Conservation (phyloP, 768 basidiomycete species). For the Boletus speciosus region DNA sequence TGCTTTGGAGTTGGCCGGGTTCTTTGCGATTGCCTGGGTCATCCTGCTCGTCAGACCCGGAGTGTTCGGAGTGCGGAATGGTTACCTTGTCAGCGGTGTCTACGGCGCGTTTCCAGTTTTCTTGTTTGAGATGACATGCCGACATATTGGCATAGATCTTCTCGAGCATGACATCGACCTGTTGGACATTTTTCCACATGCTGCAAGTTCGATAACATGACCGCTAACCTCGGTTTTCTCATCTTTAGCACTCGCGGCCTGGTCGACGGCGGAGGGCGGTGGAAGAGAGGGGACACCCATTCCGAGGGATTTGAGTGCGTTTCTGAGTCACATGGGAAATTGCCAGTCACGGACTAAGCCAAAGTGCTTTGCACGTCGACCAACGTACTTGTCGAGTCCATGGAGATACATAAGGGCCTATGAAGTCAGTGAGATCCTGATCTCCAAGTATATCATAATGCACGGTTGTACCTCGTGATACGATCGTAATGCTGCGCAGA, state of each 20-base stretch:
- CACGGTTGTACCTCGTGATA: slow-evolving; percentile 64
- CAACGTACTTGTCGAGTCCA: slow-evolving; percentile 72
- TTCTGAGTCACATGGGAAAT: slow-evolving; percentile 35
- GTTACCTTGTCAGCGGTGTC: slow-evolving; percentile 79
- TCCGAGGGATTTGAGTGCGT: slow-evolving; percentile 53
- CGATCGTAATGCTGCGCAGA: slow-evolving; percentile 52
- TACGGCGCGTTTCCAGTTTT: slow-evolving; percentile 73
- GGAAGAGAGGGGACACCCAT: slow-evolving; percentile 19
- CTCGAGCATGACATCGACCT: slow-evolving; percentile 75
- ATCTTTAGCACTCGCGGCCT: slow-evolving; percentile 36
- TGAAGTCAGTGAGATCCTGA: slow-evolving; percentile 7
- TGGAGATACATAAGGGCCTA: slow-evolving; percentile 70
- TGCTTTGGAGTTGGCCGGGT: slow-evolving; percentile 74
- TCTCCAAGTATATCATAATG: not conserved
- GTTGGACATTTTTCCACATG: not conserved
- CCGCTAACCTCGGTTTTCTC: slow-evolving; percentile 62
- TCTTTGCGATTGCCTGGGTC: slow-evolving; percentile 66
- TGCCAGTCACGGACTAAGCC: slow-evolving; percentile 1
- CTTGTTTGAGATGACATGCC: slow-evolving; percentile 76
- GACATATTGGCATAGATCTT: slow-evolving; percentile 86
- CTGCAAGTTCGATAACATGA: not conserved
- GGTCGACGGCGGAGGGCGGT: slow-evolving; percentile 22
- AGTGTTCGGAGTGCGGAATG: not conserved
- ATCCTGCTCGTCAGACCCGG: not conserved
- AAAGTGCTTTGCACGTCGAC: not conserved